Conservation (phyloP, 2,329 filamentous ascomycete genomes). For the Colletotrichum sp. region DNA sequence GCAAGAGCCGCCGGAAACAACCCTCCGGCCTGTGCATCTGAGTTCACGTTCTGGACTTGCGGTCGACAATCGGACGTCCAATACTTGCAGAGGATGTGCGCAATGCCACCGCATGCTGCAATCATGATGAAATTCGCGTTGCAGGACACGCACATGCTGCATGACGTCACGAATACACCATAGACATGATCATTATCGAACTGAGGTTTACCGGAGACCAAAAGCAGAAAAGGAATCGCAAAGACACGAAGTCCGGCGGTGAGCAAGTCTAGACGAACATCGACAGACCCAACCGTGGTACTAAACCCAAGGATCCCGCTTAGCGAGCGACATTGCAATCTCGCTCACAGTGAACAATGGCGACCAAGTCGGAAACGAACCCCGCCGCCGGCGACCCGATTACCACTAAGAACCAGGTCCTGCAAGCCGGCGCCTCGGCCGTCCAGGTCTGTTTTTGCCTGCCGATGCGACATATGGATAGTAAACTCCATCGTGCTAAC, state of each 20-base stretch:
- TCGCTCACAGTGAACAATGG: slow-evolving; percentile 1
- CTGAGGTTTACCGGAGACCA: not conserved
- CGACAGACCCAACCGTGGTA: not conserved
- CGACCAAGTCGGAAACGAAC: slow-evolving; percentile 18
- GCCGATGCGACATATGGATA: not conserved
- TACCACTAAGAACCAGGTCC: slow-evolving; percentile 58
- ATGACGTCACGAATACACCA: slow-evolving; percentile 8
- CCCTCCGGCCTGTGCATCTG: not conserved
- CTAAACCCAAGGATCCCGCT: not conserved
- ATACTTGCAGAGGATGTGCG: not conserved
- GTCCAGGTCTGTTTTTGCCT: slow-evolving; percentile 51
- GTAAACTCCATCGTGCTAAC: not conserved
- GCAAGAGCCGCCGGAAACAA: not conserved
- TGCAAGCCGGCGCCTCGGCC: slow-evolving; percentile 66
- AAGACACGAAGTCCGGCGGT: not conserved
- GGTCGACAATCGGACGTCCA: not conserved
- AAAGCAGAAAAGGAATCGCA: not conserved
- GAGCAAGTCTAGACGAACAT: not conserved
- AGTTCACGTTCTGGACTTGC: not conserved
- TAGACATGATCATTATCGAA: not conserved
- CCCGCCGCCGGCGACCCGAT: slow-evolving; percentile 50
- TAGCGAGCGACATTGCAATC: not conserved
- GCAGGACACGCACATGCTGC: not conserved
- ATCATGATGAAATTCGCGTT: slow-evolving; percentile 7
- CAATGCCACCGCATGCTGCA: not conserved